A percentile compares a stretch with the other conserved stretches of the same genome.
Evolutionary conservation across 1,284 basidiomycete species (phyloP).

Genomic region (Coniferiporia weirii): DNA sequence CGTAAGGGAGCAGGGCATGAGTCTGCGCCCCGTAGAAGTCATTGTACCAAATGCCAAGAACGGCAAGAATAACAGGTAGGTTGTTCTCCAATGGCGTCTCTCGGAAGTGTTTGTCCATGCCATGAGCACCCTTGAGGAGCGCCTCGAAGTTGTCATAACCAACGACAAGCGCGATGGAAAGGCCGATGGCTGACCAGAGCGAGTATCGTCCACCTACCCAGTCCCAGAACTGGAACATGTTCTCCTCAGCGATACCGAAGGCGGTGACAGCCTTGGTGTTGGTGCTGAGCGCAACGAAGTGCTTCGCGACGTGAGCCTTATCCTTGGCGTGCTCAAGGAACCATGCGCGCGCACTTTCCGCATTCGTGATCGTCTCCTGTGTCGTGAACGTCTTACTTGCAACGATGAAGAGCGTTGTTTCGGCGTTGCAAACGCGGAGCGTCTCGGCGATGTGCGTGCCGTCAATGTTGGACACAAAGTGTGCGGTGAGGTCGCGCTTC

Average conservation of each 20-base stretch:
- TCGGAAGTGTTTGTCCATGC: slow-evolving; percentile 97
- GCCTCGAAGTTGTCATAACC: slow-evolving; percentile 94
- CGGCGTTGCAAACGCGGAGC: slow-evolving; percentile 77
- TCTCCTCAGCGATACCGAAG: slow-evolving; percentile 90
- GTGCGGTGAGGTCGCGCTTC: slow-evolving; percentile 81
- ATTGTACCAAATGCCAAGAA: slow-evolving; percentile 98
- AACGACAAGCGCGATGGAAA: slow-evolving; percentile 89
- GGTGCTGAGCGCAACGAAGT: slow-evolving; percentile 97
- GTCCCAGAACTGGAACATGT: slow-evolving; percentile 99
- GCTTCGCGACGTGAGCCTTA: slow-evolving; percentile 92
- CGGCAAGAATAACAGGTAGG: slow-evolving; percentile 86
- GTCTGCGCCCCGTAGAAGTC: slow-evolving; percentile 96
- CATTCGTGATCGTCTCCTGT: slow-evolving; percentile 99
- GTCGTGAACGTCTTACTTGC: slow-evolving; percentile 99
- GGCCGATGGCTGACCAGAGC: slow-evolving; percentile 96
- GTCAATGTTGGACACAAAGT: slow-evolving; percentile 98
- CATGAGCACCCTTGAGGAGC: slow-evolving; percentile 89
- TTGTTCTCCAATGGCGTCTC: slow-evolving; percentile 86
- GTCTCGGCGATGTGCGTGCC: slow-evolving; percentile 96
- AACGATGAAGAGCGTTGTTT: slow-evolving; percentile 95
- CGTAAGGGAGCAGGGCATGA: slow-evolving; percentile 92
- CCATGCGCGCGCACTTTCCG: slow-evolving; percentile 90
- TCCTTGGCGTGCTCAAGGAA: slow-evolving; percentile 85
- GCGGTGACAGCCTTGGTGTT: slow-evolving; percentile 91
- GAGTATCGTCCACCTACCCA: slow-evolving; percentile 99